phyloP scores from a whole-genome alignment of 176 grass and related monocot genomes.

The Rhynchospora tenuis region DNA sequence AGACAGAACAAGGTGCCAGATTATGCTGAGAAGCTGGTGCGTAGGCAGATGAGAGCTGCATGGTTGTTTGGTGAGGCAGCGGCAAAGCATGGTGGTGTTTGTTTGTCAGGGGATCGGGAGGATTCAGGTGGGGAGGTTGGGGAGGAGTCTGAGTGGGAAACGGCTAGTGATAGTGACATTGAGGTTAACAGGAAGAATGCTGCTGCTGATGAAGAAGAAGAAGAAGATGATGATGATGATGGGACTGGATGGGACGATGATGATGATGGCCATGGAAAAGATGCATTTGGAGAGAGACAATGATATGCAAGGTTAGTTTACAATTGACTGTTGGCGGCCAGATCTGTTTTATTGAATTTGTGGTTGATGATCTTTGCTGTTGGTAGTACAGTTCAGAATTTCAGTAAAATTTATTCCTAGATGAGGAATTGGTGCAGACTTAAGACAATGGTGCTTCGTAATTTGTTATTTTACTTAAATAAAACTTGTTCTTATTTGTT shows the following conservation, averaged over 20 bases:
- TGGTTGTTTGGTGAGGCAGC: slow-evolving; percentile 90
- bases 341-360: neutral
- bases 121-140: slow-evolving; percentile 61
- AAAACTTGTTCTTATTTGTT: no score
- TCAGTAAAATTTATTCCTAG: neutral
- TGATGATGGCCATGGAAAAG: slow-evolving; percentile 31
- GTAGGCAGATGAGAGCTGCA: slow-evolving; percentile 78
- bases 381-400: neutral
- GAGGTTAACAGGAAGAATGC: slow-evolving; percentile 49
- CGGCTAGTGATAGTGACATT: slow-evolving; percentile 67
- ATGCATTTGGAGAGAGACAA: slow-evolving; percentile 48
- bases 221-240: slow-evolving; percentile 34
- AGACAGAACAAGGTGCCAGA: slow-evolving; percentile 93
- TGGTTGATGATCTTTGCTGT: neutral
- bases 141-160: slow-evolving; percentile 94
- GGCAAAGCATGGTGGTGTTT: slow-evolving; percentile 66
- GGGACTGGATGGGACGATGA: slow-evolving; percentile 67
- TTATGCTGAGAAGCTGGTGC: slow-evolving; percentile 81
- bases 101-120: slow-evolving; percentile 44
- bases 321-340: neutral
- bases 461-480: no score
- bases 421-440: no score
- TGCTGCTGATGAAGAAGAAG: slow-evolving; percentile 32
- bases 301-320: slow-evolving; percentile 26
- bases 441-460: no score